phyloP scores from a whole-genome alignment of 2,329 filamentous ascomycete species.

The Aspergillus tubingensis region DNA sequence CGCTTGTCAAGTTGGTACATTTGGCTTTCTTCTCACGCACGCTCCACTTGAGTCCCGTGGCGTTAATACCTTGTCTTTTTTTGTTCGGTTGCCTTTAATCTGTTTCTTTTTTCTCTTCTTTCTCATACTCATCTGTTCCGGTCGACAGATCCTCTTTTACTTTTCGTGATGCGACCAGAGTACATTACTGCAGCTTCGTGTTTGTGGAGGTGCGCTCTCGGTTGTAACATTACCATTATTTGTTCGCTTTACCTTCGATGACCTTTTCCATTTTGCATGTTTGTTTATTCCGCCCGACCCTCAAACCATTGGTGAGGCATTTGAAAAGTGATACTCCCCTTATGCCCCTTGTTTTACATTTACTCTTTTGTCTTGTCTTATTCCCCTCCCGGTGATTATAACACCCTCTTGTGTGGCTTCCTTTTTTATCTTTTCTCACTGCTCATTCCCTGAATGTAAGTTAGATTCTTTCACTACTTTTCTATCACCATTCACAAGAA shows the following conservation, averaged over 20 bases:
- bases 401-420: constrained; percentile 7
- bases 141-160: constrained; percentile 20
- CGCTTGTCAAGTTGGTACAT: constrained; percentile 35
- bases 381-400: constrained; percentile 3
- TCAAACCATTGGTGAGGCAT: constrained; percentile 13
- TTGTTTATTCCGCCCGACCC: constrained; percentile 13
- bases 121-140: constrained; percentile 27
- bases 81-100: constrained; percentile 26
- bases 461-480: constrained; percentile 14
- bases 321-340: constrained; percentile 26
- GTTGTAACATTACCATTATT: constrained; percentile 10
- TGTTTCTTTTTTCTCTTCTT: constrained; percentile 29
- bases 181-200: constrained; percentile 7
- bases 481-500: constrained; percentile 9
- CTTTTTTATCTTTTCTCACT: constrained; percentile 8
- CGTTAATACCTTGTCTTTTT: constrained; percentile 30
- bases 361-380: constrained; percentile 6
- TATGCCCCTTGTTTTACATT: constrained; percentile 1
- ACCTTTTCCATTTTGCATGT: constrained; percentile 17
- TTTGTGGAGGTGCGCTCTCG: constrained; percentile 6
- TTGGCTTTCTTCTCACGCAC: constrained; percentile 26
- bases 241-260: constrained; percentile 10
- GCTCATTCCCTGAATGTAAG: constrained; percentile 17
- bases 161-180: constrained; percentile 15
- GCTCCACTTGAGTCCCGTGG: constrained; percentile 24